Conservation (phyloP, 305 asterid genomes). For the Fraxinus nigra region DNA sequence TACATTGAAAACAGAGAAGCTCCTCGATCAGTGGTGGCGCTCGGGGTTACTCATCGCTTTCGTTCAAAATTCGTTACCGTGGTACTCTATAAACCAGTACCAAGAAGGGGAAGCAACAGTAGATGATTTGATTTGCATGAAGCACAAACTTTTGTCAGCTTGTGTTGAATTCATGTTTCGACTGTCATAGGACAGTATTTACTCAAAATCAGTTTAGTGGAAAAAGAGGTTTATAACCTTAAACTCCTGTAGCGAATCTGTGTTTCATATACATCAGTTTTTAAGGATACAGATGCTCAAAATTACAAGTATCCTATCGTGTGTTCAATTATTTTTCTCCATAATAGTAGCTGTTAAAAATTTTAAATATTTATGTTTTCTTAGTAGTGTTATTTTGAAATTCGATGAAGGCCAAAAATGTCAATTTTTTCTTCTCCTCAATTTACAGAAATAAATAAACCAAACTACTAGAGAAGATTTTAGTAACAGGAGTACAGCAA, state of each 20-base stretch:
- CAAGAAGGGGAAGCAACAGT: constrained; percentile 50
- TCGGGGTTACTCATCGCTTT: constrained; percentile 82
- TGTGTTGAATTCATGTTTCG: constrained; percentile 15
- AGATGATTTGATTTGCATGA: constrained; percentile 12
- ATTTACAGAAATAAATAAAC: neutral
- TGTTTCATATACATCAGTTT: neutral
- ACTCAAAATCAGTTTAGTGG: constrained; percentile 19
- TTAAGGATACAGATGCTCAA: neutral
- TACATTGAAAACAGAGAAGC: constrained; percentile 75
- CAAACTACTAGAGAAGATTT: neutral
- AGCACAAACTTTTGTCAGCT: constrained; percentile 8
- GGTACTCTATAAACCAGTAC: constrained; percentile 84
- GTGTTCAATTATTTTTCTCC: neutral
- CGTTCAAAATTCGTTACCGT: constrained; percentile 79
- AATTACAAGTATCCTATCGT: neutral
- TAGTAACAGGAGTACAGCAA: neutral
- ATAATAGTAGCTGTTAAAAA: neutral
- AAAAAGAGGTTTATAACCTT: neutral
- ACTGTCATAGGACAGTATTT: constrained; percentile 17
- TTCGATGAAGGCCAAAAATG: neutral
- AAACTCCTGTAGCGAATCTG: neutral
- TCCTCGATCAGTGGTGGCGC: constrained; percentile 63
- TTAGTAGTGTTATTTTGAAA: neutral
- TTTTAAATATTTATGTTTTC: neutral
- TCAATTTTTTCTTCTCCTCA: neutral